phyloP scores from a whole-genome alignment of 1,284 basidiomycete species.

The Anthracocystis walkeri region DNA sequence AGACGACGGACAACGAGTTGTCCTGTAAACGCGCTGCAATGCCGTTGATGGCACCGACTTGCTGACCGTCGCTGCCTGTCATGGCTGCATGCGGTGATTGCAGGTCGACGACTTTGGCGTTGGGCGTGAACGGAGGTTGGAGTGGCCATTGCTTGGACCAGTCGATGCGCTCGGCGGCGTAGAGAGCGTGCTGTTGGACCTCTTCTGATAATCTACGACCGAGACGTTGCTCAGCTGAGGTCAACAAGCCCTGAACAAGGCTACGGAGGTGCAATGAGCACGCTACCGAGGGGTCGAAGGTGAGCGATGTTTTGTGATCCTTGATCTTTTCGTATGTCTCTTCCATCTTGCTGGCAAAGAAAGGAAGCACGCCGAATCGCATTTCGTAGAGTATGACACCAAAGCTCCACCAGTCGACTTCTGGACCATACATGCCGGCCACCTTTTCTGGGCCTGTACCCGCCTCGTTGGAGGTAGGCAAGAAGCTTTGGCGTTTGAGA shows the following conservation, averaged over 20 bases:
- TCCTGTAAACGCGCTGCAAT: slow-evolving; percentile 25
- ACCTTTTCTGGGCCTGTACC: slow-evolving; percentile 10
- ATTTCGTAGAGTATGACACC: slow-evolving; percentile 68
- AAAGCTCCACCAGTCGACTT: slow-evolving; percentile 69
- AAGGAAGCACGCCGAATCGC: slow-evolving; percentile 63
- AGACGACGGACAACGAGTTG: slow-evolving; percentile 42
- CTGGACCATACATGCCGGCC: slow-evolving; percentile 65
- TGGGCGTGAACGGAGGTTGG: slow-evolving; percentile 59
- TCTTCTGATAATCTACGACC: slow-evolving; percentile 51
- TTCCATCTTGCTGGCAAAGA: slow-evolving; percentile 62
- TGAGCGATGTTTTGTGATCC: slow-evolving; percentile 52
- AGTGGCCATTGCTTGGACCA: slow-evolving; percentile 57
- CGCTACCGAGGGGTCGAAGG: slow-evolving; percentile 32
- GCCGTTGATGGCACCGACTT: not conserved
- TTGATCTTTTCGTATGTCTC: slow-evolving; percentile 66
- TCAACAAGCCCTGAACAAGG: slow-evolving; percentile 53
- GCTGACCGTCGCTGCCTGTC: slow-evolving; percentile 3
- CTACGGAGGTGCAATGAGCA: slow-evolving; percentile 36
- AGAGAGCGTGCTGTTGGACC: slow-evolving; percentile 54
- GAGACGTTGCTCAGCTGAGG: slow-evolving; percentile 40
- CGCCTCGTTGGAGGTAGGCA: not conserved
- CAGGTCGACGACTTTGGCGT: slow-evolving; percentile 40
- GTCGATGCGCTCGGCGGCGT: slow-evolving; percentile 42
- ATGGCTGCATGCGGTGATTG: slow-evolving; percentile 4
- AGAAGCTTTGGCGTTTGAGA: slow-evolving; percentile 4